Percentiles rank a stretch among this genome's conserved stretches.
These are phyloP conservation scores for Mikania micrantha DNA, from an alignment of 129 eudicot genomes.

Conservation along the genomic window DNA sequence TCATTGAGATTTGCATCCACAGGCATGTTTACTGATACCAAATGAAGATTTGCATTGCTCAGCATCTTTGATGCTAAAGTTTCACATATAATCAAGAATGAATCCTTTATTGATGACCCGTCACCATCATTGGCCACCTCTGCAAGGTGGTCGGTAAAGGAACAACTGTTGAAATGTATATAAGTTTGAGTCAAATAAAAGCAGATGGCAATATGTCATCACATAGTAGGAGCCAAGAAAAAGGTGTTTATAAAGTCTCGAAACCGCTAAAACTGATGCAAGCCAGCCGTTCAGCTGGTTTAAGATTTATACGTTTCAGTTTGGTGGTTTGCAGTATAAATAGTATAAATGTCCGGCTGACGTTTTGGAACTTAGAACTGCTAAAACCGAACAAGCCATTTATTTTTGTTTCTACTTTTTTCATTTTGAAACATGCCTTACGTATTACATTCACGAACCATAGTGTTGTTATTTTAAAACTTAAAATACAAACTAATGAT, in stretches of 20 bases:
- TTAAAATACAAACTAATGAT: not conserved
- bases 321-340: not conserved
- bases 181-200: not conserved
- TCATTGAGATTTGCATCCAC: constrained; percentile 71
- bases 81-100: constrained; percentile 61
- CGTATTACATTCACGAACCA: not conserved
- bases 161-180: constrained; percentile 47
- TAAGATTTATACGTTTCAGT: not conserved
- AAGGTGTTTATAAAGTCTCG: not conserved
- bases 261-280: not conserved
- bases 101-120: constrained; percentile 39
- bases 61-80: constrained; percentile 75
- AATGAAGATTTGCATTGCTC: constrained; percentile 66
- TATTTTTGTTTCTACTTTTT: not conserved
- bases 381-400: not conserved
- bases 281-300: not conserved
- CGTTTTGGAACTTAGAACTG: not conserved
- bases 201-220: not conserved
- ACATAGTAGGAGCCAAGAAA: not conserved
- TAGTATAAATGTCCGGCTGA: not conserved
- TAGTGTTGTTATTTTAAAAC: not conserved
- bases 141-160: constrained; percentile 56
- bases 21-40: constrained; percentile 82
- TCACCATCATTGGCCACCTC: constrained; percentile 37
- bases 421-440: no score